These are phyloP conservation scores for Lyophyllum shimeji DNA, from an alignment of 768 basidiomycete species.

Conservation along the genomic window DNA sequence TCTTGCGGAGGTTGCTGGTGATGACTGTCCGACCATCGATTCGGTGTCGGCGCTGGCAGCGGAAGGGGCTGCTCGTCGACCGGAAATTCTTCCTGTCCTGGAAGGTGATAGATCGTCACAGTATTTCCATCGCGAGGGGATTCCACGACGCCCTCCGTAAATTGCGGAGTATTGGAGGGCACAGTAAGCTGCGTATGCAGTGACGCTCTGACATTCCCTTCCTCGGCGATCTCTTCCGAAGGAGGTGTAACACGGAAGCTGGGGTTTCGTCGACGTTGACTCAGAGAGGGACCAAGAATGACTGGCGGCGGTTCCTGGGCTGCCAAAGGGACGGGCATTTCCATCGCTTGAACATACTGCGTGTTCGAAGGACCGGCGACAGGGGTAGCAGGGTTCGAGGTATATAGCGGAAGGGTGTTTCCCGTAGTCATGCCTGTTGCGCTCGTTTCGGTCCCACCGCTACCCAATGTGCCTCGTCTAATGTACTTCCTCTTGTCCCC, in stretches of 20 bases:
- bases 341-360: constrained; percentile 30
- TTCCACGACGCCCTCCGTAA: constrained; percentile 12
- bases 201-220: constrained; percentile 25
- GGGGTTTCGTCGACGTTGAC: constrained; percentile 24
- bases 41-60: constrained; percentile 10
- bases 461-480: constrained; percentile 21
- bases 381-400: constrained; percentile 38
- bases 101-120: constrained; percentile 17
- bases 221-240: constrained; percentile 24
- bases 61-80: constrained; percentile 9
- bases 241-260: constrained; percentile 32
- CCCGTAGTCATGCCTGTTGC: constrained; percentile 29
- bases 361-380: constrained; percentile 31
- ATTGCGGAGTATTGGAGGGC: constrained; percentile 17
- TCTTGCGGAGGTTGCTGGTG: constrained; percentile 8
- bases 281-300: constrained; percentile 17
- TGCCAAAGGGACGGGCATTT: constrained; percentile 29
- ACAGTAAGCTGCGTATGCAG: constrained; percentile 20
- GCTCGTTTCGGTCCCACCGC: constrained; percentile 26
- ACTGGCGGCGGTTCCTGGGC: constrained; percentile 10
- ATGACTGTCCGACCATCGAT: constrained; percentile 10
- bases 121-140: constrained; percentile 11
- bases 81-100: constrained; percentile 11
- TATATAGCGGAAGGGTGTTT: constrained; percentile 34
- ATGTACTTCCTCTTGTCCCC: constrained; percentile 23